These are phyloP conservation scores for Fusarium sp. DNA, from an alignment of 2,329 filamentous ascomycete species.

Conservation along the genomic window DNA sequence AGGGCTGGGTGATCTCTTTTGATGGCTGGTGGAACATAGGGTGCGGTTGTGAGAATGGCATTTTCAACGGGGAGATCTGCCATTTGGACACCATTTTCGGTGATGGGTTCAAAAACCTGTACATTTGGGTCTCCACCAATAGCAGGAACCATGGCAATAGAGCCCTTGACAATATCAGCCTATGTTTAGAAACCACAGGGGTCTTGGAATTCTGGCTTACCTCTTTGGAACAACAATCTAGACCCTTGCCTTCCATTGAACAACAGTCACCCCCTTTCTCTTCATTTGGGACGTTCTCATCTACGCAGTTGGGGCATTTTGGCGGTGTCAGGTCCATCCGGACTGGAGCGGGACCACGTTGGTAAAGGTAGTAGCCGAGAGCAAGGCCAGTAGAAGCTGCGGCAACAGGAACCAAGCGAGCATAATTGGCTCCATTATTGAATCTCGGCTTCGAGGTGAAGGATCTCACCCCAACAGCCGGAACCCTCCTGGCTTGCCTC, in stretches of 20 bases:
- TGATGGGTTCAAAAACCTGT: background rate
- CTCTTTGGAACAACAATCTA: background rate
- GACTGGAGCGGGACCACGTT: background rate
- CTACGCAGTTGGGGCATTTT: slow-evolving; percentile 2
- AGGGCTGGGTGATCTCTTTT: background rate
- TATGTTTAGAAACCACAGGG: background rate
- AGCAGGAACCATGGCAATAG: background rate
- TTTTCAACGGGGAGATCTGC: background rate
- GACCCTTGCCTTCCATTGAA: background rate
- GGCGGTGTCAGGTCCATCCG: background rate
- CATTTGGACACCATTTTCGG: background rate
- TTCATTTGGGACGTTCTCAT: background rate
- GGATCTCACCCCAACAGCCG: background rate
- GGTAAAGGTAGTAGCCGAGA: slow-evolving; percentile 3
- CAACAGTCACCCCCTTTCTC: background rate
- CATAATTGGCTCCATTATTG: background rate
- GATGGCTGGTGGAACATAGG: background rate
- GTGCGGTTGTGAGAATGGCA: background rate
- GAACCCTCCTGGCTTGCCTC: background rate
- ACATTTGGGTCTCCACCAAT: background rate
- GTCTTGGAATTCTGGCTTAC: background rate
- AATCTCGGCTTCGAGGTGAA: background rate
- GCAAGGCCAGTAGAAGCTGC: background rate
- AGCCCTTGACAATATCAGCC: background rate
- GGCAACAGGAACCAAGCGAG: background rate